These are phyloP conservation scores for Xylaria sp. DNA, from an alignment of 2,329 filamentous ascomycete species.

Conservation along the genomic window DNA sequence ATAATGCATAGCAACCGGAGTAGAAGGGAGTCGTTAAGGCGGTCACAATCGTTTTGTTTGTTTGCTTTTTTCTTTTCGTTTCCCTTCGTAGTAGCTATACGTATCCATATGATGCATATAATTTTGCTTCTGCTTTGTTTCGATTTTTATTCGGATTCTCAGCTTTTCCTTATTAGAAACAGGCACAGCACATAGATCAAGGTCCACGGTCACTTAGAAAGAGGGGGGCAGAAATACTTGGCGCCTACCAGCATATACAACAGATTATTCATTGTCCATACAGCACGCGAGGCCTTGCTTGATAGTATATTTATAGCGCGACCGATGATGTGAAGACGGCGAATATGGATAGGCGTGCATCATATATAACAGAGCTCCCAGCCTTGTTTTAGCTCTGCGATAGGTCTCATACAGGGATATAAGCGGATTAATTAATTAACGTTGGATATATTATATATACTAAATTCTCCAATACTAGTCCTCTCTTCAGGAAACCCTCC, in stretches of 20 bases:
- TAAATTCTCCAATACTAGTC: background rate
- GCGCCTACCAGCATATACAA: background rate
- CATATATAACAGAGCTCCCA: slow-evolving; percentile 1
- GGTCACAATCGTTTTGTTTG: slow-evolving; percentile 16
- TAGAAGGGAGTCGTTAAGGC: slow-evolving; percentile 23
- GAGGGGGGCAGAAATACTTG: background rate
- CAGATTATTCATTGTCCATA: background rate
- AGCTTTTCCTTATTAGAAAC: background rate
- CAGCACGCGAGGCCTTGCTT: background rate
- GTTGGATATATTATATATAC: slow-evolving; percentile 7
- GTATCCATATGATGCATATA: slow-evolving; percentile 2
- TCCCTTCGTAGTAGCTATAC: background rate
- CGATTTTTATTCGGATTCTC: background rate
- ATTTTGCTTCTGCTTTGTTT: slow-evolving; percentile 9
- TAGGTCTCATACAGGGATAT: background rate
- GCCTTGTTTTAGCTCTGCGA: background rate
- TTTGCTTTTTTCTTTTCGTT: slow-evolving; percentile 9
- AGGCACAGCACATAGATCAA: slow-evolving; percentile 11
- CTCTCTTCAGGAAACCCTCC: background rate
- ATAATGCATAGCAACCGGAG: slow-evolving; percentile 34
- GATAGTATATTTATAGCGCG: background rate
- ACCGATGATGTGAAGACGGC: background rate
- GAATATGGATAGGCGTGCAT: slow-evolving; percentile 2
- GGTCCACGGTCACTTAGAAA: background rate
- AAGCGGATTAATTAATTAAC: background rate